Evolutionary conservation across 257 asterid genomes (phyloP), one percentile per base, ranked within the genome.

Genomic region (Knoxia roxburghii): DNA sequence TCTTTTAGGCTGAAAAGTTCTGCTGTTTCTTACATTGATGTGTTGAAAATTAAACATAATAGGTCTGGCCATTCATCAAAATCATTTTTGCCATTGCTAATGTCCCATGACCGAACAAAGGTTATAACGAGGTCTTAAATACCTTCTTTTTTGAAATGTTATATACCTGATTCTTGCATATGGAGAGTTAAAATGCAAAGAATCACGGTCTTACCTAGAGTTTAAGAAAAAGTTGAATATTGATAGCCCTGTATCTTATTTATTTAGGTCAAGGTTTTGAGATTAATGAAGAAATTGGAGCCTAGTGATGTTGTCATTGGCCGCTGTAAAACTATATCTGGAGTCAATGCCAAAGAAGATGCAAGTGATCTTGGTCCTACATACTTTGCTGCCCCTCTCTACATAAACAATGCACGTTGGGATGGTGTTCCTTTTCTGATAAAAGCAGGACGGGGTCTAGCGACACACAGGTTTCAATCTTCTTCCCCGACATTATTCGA

Each of bases 351-450:
- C 30, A 62, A 53, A 51, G 46, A 65, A 51, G 66, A 54, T 59
- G 20, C 33, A 49, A 43, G 61, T 23, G 67, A 72, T 49, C 70
- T 33, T 41, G 67, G 74, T 6, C 81, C 87, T 41, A 77, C 79
- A 12, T 82, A 74, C 65, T 79, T 82, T 64, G 84, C 83, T 50
- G 81, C 85, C 77, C 85, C 82, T 50, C 53, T 79, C 35, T 68
- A 69, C 79, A 75, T 82, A 70, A 78, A 79, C 66, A 79, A 79
- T 75, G 87, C 87, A 13, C 87, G 80, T 24, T 82, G 87, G 85
- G 87, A 82, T 48, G 83, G 85, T 49, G 83, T 79, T 29, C 87
- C 85, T 30, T 79, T 82, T 75, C 64, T 82, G 41, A 82, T 82
- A 20, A 82, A 79, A 74, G 85, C 81, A 40, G 87, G 87, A 71